Conservation (phyloP, 352 stramenopile species). For the Pythium biforme region DNA sequence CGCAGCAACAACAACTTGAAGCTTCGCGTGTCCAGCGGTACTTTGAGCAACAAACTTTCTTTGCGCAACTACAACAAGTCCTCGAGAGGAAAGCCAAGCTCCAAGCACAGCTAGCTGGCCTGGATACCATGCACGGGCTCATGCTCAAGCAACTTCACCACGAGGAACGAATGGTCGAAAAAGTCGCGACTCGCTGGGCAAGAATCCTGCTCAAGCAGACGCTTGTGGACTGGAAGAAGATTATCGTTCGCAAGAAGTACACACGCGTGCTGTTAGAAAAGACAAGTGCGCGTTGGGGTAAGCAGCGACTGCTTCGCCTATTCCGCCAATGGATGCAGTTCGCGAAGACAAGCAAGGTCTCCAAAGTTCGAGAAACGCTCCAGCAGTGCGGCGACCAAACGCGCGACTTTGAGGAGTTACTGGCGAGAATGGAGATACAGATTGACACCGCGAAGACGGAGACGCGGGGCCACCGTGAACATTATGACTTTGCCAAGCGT, state of each 20-base stretch:
- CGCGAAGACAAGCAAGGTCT: slow-evolving; percentile 36
- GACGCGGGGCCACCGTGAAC: slow-evolving; percentile 44
- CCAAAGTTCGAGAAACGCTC: slow-evolving; percentile 36
- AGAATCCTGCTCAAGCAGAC: slow-evolving; percentile 52
- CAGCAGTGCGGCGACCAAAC: slow-evolving; percentile 47
- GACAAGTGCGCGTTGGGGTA: slow-evolving; percentile 51
- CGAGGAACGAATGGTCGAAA: slow-evolving; percentile 65
- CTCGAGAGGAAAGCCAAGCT: slow-evolving; percentile 36
- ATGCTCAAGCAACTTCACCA: slow-evolving; percentile 58
- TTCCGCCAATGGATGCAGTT: slow-evolving; percentile 51
- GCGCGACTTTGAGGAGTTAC: slow-evolving; percentile 52
- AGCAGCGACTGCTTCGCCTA: slow-evolving; percentile 40
- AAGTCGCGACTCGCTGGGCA: slow-evolving; percentile 50
- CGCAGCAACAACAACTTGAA: neutral
- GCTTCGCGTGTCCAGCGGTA: slow-evolving; percentile 20
- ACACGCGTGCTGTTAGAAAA: slow-evolving; percentile 63
- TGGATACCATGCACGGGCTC: slow-evolving; percentile 37
- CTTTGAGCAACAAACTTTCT: slow-evolving; percentile 49
- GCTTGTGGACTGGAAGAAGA: slow-evolving; percentile 68
- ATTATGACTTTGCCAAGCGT: slow-evolving; percentile 58
- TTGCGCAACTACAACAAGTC: slow-evolving; percentile 51
- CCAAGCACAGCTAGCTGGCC: slow-evolving; percentile 39
- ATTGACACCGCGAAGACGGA: slow-evolving; percentile 54
- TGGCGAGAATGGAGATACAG: slow-evolving; percentile 44
- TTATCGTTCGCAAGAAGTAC: slow-evolving; percentile 71